Evolutionary conservation across 176 grass and related monocot species (phyloP), one percentile per base, ranked within the genome.

Genomic region (Eragrostis curvula): DNA sequence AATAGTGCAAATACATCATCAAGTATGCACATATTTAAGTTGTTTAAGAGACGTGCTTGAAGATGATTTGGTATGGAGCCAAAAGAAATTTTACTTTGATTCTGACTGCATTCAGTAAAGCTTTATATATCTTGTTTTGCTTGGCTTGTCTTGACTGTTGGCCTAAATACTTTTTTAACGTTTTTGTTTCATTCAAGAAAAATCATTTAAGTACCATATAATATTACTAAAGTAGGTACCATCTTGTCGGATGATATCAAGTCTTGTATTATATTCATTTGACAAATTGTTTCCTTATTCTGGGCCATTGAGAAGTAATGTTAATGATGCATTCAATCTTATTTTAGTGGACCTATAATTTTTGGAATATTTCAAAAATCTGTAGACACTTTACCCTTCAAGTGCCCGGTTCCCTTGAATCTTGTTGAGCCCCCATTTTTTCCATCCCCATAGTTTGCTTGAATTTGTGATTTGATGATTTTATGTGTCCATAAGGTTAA

Each of bases 11-110:
- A 49, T 65, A 12, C 0, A 78, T n/a, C 25, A 7, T 50, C 16
- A 78, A 65, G 43, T 50, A 36, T 6, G 9, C 25, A 50, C 60
- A 32, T 78, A 78, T 49, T 78, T 21, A 7, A 14, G 20, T 21
- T 65, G 75, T 65, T 7, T 78, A 63, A 65, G 59, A 32, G 9
- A 17, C 12, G 43, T 78, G 27, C 2, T 65, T 20, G 27, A 32
- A 78, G 45, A 78, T 64, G 17, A 78, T 27, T 50, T 0, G 59
- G 75, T 78, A 65, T 65, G 60, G 16, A 32, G 14, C 25, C 16
- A 21, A 77, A 77, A 62, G 12, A 28, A 48, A 49, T 49, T 14
- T 4, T 36, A 36, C 32, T 46, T 9, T 49, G 12, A 49, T 13
- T 15, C 47, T 49, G 12, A 49, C 12, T 49, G 11, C 47, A 3